A percentile compares a stretch with the other conserved stretches of the same genome.
Conservation (phyloP, 305 asterid species). For the Solanum hybrid region DNA sequence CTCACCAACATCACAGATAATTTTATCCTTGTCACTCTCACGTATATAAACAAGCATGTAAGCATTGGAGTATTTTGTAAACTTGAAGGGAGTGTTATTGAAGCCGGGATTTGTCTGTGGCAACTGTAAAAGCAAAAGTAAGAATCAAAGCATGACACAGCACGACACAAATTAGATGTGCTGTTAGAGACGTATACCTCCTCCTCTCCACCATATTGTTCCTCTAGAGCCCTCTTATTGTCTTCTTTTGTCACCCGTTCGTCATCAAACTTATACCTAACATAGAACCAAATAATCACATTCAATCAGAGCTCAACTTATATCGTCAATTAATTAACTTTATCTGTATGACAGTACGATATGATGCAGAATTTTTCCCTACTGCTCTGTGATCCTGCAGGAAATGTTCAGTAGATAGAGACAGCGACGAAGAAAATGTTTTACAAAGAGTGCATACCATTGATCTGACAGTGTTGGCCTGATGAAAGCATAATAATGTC, state of each 20-base stretch:
- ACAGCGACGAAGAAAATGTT: neutral
- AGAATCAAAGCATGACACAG: slow-evolving; percentile 12
- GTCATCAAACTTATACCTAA: slow-evolving; percentile 93
- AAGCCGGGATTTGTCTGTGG: slow-evolving; percentile 98
- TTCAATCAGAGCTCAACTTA: neutral
- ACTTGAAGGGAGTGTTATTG: slow-evolving; percentile 86
- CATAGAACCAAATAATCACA: slow-evolving; percentile 14
- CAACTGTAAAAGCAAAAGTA: slow-evolving; percentile 40
- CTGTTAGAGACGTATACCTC: slow-evolving; percentile 45
- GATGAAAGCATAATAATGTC: slow-evolving; percentile 92
- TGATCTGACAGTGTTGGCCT: slow-evolving; percentile 88
- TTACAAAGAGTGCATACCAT: slow-evolving; percentile 40
- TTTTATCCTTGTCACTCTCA: slow-evolving; percentile 90
- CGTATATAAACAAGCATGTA: slow-evolving; percentile 98
- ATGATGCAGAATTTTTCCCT: neutral
- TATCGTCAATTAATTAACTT: neutral
- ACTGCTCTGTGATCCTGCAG: neutral
- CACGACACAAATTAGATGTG: neutral
- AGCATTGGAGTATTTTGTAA: slow-evolving; percentile 93
- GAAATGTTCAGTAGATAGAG: neutral
- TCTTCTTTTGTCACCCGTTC: slow-evolving; percentile 95
- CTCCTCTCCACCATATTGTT: slow-evolving; percentile 98
- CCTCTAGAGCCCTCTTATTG: slow-evolving; percentile 82
- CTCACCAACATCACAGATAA: slow-evolving; percentile 90
- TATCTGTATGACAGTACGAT: neutral